Conservation (phyloP, 2,329 filamentous ascomycete genomes). For the Cercospora canescens region DNA sequence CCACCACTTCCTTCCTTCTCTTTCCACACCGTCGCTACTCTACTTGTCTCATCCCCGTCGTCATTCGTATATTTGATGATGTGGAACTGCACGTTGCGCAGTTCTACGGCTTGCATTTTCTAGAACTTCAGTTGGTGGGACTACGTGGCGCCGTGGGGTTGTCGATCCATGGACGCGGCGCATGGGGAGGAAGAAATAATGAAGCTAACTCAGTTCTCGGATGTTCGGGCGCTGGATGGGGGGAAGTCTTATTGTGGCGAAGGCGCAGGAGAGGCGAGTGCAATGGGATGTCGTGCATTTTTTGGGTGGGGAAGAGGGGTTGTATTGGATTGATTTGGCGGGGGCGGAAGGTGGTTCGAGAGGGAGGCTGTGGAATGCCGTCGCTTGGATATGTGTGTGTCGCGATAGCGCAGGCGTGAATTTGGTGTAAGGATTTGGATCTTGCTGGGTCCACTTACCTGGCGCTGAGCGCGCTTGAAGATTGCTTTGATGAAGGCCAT, state of each 20-base stretch:
- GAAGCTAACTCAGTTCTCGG: constrained; percentile 3
- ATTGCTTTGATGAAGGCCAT: background rate
- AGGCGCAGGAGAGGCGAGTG: constrained; percentile 4
- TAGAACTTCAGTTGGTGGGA: constrained; percentile 2
- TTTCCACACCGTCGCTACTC: constrained; percentile 3
- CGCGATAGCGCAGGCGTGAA: no score
- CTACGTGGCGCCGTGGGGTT: background rate
- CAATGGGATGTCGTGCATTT: background rate
- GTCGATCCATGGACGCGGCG: constrained; percentile 11
- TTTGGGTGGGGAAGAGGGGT: no score
- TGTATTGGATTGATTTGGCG: background rate
- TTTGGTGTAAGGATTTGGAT: background rate
- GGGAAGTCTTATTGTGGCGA: constrained; percentile 7
- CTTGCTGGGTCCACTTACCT: background rate
- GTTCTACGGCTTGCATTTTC: background rate
- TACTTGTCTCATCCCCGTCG: constrained; percentile 5
- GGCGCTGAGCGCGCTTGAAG: background rate
- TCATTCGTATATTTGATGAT: background rate
- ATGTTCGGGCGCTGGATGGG: background rate
- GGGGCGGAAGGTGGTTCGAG: background rate
- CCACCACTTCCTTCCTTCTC: constrained; percentile 14
- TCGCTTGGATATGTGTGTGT: background rate
- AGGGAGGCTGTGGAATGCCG: background rate
- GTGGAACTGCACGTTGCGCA: constrained; percentile 6
- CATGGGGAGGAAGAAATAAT: constrained; percentile 3